phyloP scores from a whole-genome alignment of 2,329 filamentous ascomycete species.

The Sporothrix dimorphospora region DNA sequence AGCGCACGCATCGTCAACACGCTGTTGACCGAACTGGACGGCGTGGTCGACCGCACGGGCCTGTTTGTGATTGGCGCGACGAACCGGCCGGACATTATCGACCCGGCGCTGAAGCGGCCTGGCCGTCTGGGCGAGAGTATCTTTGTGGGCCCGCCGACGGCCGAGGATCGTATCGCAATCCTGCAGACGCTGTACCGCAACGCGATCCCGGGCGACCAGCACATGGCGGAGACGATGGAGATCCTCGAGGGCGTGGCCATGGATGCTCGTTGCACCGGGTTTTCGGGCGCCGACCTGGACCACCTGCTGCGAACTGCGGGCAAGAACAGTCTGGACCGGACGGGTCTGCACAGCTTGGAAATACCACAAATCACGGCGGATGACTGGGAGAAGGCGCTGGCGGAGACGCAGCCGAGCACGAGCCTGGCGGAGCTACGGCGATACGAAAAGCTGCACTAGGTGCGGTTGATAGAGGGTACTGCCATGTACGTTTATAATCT shows the following conservation, averaged over 20 bases:
- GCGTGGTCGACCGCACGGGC: slow-evolving; percentile 75
- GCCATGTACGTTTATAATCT: background rate
- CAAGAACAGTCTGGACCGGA: slow-evolving; percentile 44
- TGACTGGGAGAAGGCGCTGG: slow-evolving; percentile 59
- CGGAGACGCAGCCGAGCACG: slow-evolving; percentile 55
- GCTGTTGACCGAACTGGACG: slow-evolving; percentile 90
- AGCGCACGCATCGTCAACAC: slow-evolving; percentile 92
- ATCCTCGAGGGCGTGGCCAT: slow-evolving; percentile 66
- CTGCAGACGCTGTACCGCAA: slow-evolving; percentile 67
- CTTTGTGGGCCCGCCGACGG: slow-evolving; percentile 82
- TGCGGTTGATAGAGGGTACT: too few relatives aligned
- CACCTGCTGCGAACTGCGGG: slow-evolving; percentile 52
- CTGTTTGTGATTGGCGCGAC: slow-evolving; percentile 96
- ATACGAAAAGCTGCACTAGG: slow-evolving; percentile 31
- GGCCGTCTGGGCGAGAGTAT: slow-evolving; percentile 79
- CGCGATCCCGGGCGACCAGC: slow-evolving; percentile 42
- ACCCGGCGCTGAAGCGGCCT: slow-evolving; percentile 90
- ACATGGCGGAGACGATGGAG: slow-evolving; percentile 1
- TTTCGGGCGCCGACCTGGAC: slow-evolving; percentile 69
- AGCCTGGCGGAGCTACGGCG: slow-evolving; percentile 32
- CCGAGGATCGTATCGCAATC: slow-evolving; percentile 79
- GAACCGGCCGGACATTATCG: slow-evolving; percentile 94
- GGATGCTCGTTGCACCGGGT: slow-evolving; percentile 70
- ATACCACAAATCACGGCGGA: slow-evolving; percentile 43
- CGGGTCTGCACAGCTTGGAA: slow-evolving; percentile 35